These are phyloP conservation scores for Angomonas deanei DNA, from an alignment of 208 protist species.

Conservation along the genomic window DNA sequence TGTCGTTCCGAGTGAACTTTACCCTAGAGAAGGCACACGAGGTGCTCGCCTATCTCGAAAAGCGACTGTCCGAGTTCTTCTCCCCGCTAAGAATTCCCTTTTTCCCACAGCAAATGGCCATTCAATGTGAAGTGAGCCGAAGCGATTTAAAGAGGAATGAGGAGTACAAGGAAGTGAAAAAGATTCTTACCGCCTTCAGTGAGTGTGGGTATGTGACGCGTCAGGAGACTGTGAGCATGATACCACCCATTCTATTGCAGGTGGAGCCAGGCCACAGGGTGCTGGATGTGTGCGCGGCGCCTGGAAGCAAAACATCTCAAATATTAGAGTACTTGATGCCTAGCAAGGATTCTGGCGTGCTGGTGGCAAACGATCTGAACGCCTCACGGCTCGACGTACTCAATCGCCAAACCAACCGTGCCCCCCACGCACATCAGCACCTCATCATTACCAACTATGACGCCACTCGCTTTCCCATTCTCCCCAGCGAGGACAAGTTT, in stretches of 20 bases:
- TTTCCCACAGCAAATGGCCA: constrained; percentile 40
- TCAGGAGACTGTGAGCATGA: constrained; percentile 89
- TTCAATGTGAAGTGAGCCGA: constrained; percentile 76
- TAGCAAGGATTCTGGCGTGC: constrained; percentile 38
- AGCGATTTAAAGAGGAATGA: constrained; percentile 75
- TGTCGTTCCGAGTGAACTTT: constrained; percentile 59
- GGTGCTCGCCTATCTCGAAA: constrained; percentile 34
- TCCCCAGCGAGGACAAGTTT: constrained; percentile 61
- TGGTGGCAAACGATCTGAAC: constrained; percentile 91
- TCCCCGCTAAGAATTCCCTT: constrained; percentile 45
- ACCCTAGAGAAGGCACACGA: constrained; percentile 20
- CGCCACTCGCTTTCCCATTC: constrained; percentile 71
- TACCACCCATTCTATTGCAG: constrained; percentile 78
- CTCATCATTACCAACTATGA: constrained; percentile 89
- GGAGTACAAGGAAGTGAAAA: constrained; percentile 53
- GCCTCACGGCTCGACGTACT: constrained; percentile 78
- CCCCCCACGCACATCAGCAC: constrained; percentile 53
- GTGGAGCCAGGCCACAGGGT: constrained; percentile 68
- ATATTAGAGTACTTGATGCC: constrained; percentile 67
- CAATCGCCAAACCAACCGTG: constrained; percentile 73
- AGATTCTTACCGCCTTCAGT: constrained; percentile 75
- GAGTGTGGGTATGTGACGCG: constrained; percentile 90
- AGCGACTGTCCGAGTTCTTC: constrained; percentile 36
- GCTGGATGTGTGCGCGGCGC: constrained; percentile 87
- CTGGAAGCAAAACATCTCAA: constrained; percentile 88